These are phyloP conservation scores for Plasmodium yoelii DNA, from an alignment of 169 alveolate species.

Conservation along the genomic window DNA sequence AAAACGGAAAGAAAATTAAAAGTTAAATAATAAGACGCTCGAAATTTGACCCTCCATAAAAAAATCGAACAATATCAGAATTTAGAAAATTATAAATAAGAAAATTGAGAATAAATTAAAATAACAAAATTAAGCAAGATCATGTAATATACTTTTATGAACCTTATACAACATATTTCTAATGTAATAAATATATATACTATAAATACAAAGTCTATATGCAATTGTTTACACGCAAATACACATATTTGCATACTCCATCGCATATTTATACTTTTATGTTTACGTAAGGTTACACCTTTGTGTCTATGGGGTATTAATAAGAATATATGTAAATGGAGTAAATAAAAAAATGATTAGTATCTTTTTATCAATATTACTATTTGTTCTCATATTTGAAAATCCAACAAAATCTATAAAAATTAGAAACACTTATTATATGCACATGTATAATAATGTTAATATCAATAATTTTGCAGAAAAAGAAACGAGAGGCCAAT, in stretches of 20 bases:
- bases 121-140: no score
- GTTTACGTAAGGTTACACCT: not conserved
- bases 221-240: not conserved
- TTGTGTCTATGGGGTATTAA: not conserved
- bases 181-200: no score
- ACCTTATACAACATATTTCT: no score
- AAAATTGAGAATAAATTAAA: no score
- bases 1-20: no score
- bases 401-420: conserved; percentile 61
- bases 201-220: not conserved
- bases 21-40: no score
- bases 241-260: not conserved
- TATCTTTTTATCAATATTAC: conserved; percentile 29
- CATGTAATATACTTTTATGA: no score
- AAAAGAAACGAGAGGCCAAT: conserved; percentile 50
- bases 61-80: no score
- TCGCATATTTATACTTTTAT: not conserved
- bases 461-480: conserved; percentile 27
- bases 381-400: conserved; percentile 59
- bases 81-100: no score
- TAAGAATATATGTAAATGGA: conserved; percentile 26
- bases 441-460: conserved; percentile 76
- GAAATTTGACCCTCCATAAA: no score
- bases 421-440: conserved; percentile 38
- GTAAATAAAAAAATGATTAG: conserved; percentile 61